Evolutionary conservation across 768 basidiomycete genomes (phyloP).

Genomic region (Mycena metata): DNA sequence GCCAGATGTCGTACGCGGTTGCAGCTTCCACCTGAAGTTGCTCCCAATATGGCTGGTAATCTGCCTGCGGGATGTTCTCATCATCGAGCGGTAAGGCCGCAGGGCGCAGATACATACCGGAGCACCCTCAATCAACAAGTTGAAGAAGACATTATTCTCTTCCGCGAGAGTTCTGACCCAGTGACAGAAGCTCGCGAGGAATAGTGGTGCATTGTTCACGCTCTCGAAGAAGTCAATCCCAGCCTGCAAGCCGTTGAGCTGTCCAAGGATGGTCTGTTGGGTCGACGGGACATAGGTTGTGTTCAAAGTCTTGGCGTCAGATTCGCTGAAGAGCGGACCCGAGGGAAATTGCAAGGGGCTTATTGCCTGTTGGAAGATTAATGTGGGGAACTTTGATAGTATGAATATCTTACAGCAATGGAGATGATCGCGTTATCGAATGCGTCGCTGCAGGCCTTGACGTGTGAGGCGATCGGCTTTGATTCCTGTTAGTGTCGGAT

Average conservation of each 20-base stretch:
- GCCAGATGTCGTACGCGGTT: slow-evolving; percentile 9
- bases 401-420: slow-evolving; percentile 13
- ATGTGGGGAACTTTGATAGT: background rate
- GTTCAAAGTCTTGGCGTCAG: slow-evolving; percentile 15
- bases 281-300: slow-evolving; percentile 11
- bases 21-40: slow-evolving; percentile 10
- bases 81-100: background rate
- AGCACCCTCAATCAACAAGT: background rate
- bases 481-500: background rate
- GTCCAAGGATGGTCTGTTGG: background rate
- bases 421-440: slow-evolving; percentile 13
- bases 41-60: slow-evolving; percentile 13
- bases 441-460: slow-evolving; percentile 22
- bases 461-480: slow-evolving; percentile 4
- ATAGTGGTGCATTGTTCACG: slow-evolving; percentile 20
- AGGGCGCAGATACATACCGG: slow-evolving; percentile 4
- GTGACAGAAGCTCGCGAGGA: slow-evolving; percentile 23
- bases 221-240: slow-evolving; percentile 22
- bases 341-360: background rate
- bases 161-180: slow-evolving; percentile 16
- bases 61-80: background rate
- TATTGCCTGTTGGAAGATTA: slow-evolving; percentile 2
- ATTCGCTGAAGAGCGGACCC: slow-evolving; percentile 3
- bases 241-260: slow-evolving; percentile 12
- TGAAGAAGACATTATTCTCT: slow-evolving; percentile 2